Conservation (phyloP, 768 basidiomycete species). For the Coprinellus micaceus region DNA sequence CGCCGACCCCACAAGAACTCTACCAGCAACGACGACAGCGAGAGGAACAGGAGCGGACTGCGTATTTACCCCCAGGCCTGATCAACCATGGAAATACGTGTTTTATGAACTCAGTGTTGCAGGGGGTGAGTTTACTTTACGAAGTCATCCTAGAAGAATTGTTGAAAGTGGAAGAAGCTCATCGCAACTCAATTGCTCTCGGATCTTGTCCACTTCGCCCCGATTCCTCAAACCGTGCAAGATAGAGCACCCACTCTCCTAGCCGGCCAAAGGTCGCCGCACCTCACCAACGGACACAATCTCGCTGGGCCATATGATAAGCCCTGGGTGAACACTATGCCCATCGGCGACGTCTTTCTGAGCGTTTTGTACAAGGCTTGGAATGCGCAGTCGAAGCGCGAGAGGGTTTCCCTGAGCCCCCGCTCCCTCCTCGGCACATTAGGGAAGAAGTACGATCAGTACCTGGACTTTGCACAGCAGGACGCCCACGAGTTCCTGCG, state of each 20-base stretch:
- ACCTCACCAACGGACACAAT: conserved; percentile 64
- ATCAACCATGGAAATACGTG: conserved; percentile 87
- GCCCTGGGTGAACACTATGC: conserved; percentile 57
- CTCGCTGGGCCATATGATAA: conserved; percentile 49
- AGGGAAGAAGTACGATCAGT: conserved; percentile 89
- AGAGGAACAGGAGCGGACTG: conserved; percentile 60
- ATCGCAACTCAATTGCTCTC: conserved; percentile 62
- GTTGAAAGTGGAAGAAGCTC: conserved; percentile 38
- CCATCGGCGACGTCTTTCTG: conserved; percentile 68
- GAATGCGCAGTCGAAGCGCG: conserved; percentile 51
- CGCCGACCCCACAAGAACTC: conserved; percentile 59
- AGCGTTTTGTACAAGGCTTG: conserved; percentile 59
- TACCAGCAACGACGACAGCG: conserved; percentile 53
- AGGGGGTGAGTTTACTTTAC: conserved; percentile 56
- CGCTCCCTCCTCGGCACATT: conserved; percentile 64
- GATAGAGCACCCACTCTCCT: conserved; percentile 36
- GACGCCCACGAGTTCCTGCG: conserved; percentile 93
- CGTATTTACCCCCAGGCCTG: conserved; percentile 68
- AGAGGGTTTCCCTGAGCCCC: conserved; percentile 57
- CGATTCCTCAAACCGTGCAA: conserved; percentile 42
- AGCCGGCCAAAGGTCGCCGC: conserved; percentile 54
- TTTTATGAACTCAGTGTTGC: conserved; percentile 94
- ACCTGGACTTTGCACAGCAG: conserved; percentile 91
- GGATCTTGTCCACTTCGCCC: conserved; percentile 53
- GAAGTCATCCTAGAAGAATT: background rate